Evolutionary conservation across 345 rosid species (phyloP), one percentile per base, ranked within the genome.

Genomic region (Rhodamnia argentea): DNA sequence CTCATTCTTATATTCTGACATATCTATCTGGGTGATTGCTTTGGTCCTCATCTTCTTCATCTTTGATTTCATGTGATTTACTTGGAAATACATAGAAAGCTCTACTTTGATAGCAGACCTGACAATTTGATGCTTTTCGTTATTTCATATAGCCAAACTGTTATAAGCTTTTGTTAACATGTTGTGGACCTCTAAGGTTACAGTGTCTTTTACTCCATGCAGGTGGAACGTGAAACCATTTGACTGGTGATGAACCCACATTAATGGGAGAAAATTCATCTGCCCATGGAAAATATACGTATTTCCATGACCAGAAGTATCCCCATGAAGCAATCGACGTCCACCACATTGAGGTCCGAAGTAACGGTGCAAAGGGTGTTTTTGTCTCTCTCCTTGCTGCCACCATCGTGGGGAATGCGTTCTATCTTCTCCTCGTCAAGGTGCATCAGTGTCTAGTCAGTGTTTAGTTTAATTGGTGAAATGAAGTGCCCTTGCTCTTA

Each of bases 341-440:
- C 82, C 97, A 95, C 90, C 94, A 91, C 87, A 90, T 96, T 83
- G 54, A 89, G 58, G 91, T 94, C 57, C 89, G 89, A 54, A 92
- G 90, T 84, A 89, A 94, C 87, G 64, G 82, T 42, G 84, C 85
- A 2, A 91, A 86, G 90, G 62, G 88, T 82, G 87, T 89, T 88
- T 83, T 86, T 13, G 51, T 87, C 27, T 84, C 58, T 90, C 64
- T 93, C 86, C 84, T 87, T 84, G 90, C 87, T 70, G 83, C 90
- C 82, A 40, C 88, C 82, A 60, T 92, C 89, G 40, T 91, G 37
- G 90, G 92, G 24, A 87, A 58, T 83, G 87, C 86, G 7, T 85
- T 92, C 50, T 89, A 84, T 32, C 88, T 86, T 87, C 85, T 92
- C 85, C 86, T 92, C 83, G 78, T 86, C 85, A 90, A 93, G 98